Base-by-base conservation (phyloP, 1,139 yeast genomes). In the Suhomyces terraborum region DNA sequence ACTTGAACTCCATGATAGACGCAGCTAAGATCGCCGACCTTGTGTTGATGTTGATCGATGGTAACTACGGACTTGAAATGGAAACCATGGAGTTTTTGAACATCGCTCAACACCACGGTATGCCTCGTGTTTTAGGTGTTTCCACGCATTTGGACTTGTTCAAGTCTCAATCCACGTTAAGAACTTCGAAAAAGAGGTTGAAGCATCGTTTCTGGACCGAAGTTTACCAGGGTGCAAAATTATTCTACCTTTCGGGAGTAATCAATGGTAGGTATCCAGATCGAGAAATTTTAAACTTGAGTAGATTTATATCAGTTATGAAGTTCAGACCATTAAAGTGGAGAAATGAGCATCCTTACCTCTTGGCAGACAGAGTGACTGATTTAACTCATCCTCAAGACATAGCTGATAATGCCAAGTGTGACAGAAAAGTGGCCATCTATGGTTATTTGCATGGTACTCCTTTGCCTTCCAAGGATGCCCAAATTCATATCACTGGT, bases 141-240 rank as follows among this genome's bases (percentile, higher is more conserved):
- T 86, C 96, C 8, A 93, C 98, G 0, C 99, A 94, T 69, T 76
- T 94, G 58, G 99, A 94, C 64, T 73, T 94, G 45, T 94, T 94
- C 75, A 89, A 86, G 60, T 84, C 88, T 12, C 96, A 86, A 45
- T 79, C 95, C 12, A 88, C 97, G 0, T 76, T 93, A 62, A 79
- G 98, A 59, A 88, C 95, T 0, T 81, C 97, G 1, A 94, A 94
- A 66, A 94, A 93, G 61, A 79, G 91, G 51, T 78, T 94, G 55
- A 94, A 94, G 67, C 89, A 88, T 59, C 77, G 99, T 60, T 88
- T 94, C 65, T 94, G 99, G 98, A 94, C 98, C 1, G 99, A 94
- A 67, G 98, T 94, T 33, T 94, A 94, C 61, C 95, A 87, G 61
- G 99, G 99, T 52, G 98, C 99, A 21, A 94, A 94, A 62, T 73